Evolutionary conservation across 768 basidiomycete genomes (phyloP).

Genomic region (Pleurotus giganteus): DNA sequence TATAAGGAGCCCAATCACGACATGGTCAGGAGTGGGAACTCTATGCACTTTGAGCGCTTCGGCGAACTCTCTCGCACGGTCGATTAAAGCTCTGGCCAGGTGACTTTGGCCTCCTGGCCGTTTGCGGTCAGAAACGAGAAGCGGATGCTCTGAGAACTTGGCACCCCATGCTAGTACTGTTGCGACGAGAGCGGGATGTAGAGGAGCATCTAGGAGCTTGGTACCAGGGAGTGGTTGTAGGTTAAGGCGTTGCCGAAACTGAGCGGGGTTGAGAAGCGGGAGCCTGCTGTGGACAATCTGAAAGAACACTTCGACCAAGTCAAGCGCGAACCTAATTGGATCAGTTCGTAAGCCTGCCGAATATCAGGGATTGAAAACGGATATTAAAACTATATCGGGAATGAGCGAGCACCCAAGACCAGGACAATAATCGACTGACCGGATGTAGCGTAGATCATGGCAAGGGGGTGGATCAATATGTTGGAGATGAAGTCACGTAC

Average conservation of each 20-base stretch:
- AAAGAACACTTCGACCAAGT: slow-evolving; percentile 94
- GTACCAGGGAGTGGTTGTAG: slow-evolving; percentile 30
- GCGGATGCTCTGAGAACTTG: slow-evolving; percentile 89
- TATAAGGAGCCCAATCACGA: slow-evolving; percentile 77
- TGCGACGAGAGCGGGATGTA: slow-evolving; percentile 75
- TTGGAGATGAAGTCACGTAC: slow-evolving; percentile 51
- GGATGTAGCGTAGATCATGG: slow-evolving; percentile 4
- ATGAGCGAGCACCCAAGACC: background rate
- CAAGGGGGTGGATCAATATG: slow-evolving; percentile 1
- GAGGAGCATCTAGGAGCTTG: slow-evolving; percentile 35
- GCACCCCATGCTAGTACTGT: slow-evolving; percentile 90
- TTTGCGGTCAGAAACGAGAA: slow-evolving; percentile 76
- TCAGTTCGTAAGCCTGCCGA: slow-evolving; percentile 14
- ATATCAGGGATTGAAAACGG: slow-evolving; percentile 5
- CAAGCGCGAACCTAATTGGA: slow-evolving; percentile 74
- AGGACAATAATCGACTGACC: slow-evolving; percentile 4
- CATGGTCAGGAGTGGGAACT: slow-evolving; percentile 73
- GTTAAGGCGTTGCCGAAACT: slow-evolving; percentile 73
- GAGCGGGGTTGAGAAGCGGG: slow-evolving; percentile 80
- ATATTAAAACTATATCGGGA: background rate
- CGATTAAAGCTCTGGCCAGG: slow-evolving; percentile 73
- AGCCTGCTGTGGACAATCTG: slow-evolving; percentile 88
- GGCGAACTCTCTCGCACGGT: slow-evolving; percentile 81
- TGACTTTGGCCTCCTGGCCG: slow-evolving; percentile 70
- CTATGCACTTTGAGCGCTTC: slow-evolving; percentile 88